phyloP scores from a whole-genome alignment of 2,329 filamentous ascomycete genomes.

The Tolypocladium amazonense region DNA sequence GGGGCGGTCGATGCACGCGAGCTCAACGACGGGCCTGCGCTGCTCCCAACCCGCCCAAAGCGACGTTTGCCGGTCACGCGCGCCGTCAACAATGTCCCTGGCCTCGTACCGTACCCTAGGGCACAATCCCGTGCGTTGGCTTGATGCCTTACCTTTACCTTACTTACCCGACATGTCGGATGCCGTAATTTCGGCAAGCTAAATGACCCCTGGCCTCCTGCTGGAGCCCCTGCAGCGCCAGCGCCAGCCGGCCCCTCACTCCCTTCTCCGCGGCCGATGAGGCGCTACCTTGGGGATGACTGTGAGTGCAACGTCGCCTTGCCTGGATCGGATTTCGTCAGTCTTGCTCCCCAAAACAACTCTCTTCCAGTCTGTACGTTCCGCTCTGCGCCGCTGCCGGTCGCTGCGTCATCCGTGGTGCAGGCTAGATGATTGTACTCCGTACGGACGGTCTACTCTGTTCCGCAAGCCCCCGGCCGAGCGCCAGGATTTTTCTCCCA shows the following conservation, averaged over 20 bases:
- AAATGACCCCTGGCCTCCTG: neutral
- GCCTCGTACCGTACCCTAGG: neutral
- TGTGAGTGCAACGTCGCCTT: neutral
- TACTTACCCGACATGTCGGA: neutral
- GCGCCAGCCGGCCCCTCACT: neutral
- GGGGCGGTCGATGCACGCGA: neutral
- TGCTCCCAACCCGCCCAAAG: neutral
- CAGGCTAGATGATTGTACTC: neutral
- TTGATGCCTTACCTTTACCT: neutral
- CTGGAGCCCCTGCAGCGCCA: neutral
- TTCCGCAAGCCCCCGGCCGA: neutral
- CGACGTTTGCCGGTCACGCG: neutral
- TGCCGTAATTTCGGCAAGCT: neutral
- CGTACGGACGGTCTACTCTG: too few relatives aligned
- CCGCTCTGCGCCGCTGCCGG: neutral
- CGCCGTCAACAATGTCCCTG: neutral
- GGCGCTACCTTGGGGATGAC: neutral
- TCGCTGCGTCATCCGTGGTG: neutral
- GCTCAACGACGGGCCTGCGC: neutral
- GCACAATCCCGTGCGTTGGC: neutral
- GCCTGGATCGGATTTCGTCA: neutral
- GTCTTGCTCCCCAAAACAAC: neutral
- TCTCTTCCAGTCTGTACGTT: neutral
- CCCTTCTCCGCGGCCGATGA: slow-evolving; percentile 1
- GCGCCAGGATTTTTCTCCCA: neutral